Base-by-base conservation (phyloP, 2,329 filamentous ascomycete genomes). In the Colletotrichum magnum region DNA sequence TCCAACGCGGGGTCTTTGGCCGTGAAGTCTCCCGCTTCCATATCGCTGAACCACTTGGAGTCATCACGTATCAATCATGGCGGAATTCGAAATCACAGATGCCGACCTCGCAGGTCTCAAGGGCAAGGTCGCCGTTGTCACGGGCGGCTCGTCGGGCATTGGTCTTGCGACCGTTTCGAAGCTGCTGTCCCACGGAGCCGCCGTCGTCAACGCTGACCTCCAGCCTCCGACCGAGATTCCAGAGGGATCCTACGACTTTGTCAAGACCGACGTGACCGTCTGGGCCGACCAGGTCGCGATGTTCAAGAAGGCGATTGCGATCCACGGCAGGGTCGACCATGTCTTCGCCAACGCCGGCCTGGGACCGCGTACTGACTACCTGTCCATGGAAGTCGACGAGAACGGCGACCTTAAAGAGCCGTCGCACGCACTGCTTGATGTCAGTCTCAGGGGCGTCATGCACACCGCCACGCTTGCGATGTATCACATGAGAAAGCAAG, bases 291-390 rank as follows among this genome's bases (percentile, higher is more conserved):
- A 89, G 9, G 77, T 81, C 13, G 76, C 78, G 0, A 79, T 90
- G 12, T 90, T 90, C 79, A 84, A 85, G 63, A 76, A 80, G 63
- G 78, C 86, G 2, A 82, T 84, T 66, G 77, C 82, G 12, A 90
- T 93, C 60, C 88, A 93, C 71, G 93, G 94, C 75, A 92, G 93
- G 70, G 88, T 95, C 69, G 93, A 93, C 51, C 88, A 93, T 76
- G 93, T 93, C 6, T 94, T 94, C 74, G 89, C 92, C 61, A 90
- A 90, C 72, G 89, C 89, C 0, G 89, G 89, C 16, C 78, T 90
- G 36, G 79, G 78, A 0, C 83, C 84, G 9, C 79, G 79, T 4
- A 79, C 80, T 2, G 76, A 86, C 72, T 88, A 86, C 70, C 71
- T 88, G 2, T 79, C 79, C 4, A 78, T 81, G 2, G 81, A 82